These are phyloP conservation scores for Chloromonas sp. DNA, from an alignment of 163 green algal species.

Conservation along the genomic window DNA sequence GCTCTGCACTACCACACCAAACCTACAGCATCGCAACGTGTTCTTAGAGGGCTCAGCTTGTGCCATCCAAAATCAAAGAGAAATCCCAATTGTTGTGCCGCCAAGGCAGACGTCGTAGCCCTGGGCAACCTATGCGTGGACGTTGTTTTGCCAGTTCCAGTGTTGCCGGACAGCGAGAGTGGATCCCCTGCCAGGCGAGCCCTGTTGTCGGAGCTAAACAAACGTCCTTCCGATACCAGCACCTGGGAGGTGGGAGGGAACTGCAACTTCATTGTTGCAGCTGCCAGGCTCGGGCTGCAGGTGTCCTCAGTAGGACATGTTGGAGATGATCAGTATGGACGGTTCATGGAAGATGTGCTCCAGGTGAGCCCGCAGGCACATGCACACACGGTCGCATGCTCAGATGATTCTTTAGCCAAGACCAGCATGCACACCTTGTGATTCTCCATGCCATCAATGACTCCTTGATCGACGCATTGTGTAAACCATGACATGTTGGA, in stretches of 20 bases:
- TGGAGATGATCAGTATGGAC: slow-evolving; percentile 73
- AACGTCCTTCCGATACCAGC: slow-evolving; percentile 7
- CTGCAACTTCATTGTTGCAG: slow-evolving; percentile 88
- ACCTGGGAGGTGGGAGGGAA: slow-evolving; percentile 78
- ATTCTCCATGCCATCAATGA: no score
- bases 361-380: slow-evolving; percentile 31
- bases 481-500: no score
- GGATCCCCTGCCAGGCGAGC: background rate
- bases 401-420: background rate
- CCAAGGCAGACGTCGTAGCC: slow-evolving; percentile 45
- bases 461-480: no score
- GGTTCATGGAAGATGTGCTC: slow-evolving; percentile 71
- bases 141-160: slow-evolving; percentile 46
- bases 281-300: slow-evolving; percentile 61
- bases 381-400: background rate
- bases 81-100: no score
- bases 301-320: slow-evolving; percentile 70
- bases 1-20: no score
- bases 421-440: background rate
- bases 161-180: slow-evolving; percentile 44
- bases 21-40: no score
- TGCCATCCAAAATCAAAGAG: no score
- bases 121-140: slow-evolving; percentile 91
- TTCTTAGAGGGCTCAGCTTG: no score
- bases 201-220: slow-evolving; percentile 46